A percentile compares a stretch with the other conserved stretches of the same genome.
Conservation (phyloP, 139 green algal species). For the Closterium sp. region DNA sequence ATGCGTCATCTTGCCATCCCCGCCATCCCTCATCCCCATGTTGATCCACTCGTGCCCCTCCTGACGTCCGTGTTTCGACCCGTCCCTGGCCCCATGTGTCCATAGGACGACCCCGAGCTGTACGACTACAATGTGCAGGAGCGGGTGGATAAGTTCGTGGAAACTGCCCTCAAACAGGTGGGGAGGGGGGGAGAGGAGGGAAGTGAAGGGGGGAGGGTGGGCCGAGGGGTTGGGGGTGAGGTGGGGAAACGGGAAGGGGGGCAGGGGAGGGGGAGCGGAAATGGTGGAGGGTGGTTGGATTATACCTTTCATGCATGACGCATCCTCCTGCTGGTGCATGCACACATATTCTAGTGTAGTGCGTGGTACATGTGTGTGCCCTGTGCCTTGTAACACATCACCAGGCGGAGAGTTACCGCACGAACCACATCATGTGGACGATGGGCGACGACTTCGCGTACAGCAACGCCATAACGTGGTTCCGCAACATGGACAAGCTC, state of each 20-base stretch:
- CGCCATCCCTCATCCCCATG: neutral
- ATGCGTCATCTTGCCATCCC: neutral
- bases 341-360: no score
- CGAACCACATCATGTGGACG: constrained; percentile 77
- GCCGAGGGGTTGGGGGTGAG: neutral
- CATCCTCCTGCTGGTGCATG: no score
- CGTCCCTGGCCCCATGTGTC: no score
- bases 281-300: neutral
- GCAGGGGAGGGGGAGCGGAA: neutral
- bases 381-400: neutral
- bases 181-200: neutral
- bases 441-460: constrained; percentile 86
- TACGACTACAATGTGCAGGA: constrained; percentile 77
- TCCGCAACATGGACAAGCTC: constrained; percentile 81
- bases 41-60: no score
- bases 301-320: neutral
- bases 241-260: no score
- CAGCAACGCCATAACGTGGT: constrained; percentile 67
- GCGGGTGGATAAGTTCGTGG: constrained; percentile 75
- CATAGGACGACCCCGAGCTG: constrained; percentile 70
- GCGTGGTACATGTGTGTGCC: neutral
- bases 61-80: no score
- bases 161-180: constrained; percentile 14
- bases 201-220: neutral
- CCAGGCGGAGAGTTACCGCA: constrained; percentile 46